Evolutionary conservation across 352 stramenopile genomes (phyloP).

Genomic region (Globisporangium cederbergense): DNA sequence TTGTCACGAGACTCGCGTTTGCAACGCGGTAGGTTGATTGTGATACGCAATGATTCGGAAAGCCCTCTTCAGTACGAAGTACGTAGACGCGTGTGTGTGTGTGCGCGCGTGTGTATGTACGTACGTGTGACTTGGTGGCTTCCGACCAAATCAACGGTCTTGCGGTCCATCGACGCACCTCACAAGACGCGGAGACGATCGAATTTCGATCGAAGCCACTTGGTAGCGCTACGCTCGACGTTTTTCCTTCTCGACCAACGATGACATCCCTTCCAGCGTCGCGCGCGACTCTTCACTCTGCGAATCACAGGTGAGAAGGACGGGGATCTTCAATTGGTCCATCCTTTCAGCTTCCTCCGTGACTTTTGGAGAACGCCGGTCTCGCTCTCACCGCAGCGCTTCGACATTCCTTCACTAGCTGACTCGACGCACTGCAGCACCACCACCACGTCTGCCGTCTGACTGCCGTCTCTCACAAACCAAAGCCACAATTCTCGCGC

Average conservation of each 20-base stretch:
- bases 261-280: neutral
- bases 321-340: neutral
- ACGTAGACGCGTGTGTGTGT: too few species aligned
- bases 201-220: neutral
- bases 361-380: neutral
- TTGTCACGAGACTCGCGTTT: too few species aligned
- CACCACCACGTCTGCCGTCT: neutral
- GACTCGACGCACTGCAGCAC: neutral
- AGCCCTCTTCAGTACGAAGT: too few species aligned
- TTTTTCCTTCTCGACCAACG: neutral
- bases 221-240: neutral
- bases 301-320: neutral
- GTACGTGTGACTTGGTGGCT: too few species aligned
- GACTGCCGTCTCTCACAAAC: neutral
- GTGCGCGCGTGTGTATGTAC: too few species aligned
- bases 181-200: too few species aligned
- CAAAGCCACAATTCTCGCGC: slow-evolving; percentile 12
- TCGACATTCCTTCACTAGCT: neutral
- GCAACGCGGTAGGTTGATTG: too few species aligned
- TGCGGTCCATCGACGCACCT: neutral
- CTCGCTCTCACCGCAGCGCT: neutral
- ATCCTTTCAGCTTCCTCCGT: slow-evolving; percentile 8
- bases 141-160: too few species aligned
- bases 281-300: neutral
- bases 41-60: too few species aligned